phyloP scores from a whole-genome alignment of 169 alveolate species.

The Amoebophrya sp. region DNA sequence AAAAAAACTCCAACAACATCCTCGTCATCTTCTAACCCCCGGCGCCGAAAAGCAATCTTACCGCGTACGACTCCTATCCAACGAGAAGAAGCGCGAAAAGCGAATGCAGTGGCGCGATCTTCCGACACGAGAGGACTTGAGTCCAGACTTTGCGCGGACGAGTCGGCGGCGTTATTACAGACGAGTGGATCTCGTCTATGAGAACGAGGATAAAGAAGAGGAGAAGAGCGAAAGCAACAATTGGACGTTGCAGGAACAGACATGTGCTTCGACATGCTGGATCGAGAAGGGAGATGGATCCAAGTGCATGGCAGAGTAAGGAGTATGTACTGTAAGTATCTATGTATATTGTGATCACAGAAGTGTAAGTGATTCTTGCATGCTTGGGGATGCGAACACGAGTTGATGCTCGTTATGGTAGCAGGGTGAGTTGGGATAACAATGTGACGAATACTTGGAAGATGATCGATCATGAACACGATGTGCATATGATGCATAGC shows the following conservation, averaged over 20 bases:
- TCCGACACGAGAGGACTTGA: constrained; percentile 12
- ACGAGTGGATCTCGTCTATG: background rate
- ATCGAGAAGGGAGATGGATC: background rate
- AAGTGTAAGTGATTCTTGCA: too few relatives aligned
- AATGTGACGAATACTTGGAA: too few relatives aligned
- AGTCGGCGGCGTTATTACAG: background rate
- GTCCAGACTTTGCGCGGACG: background rate
- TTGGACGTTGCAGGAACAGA: background rate
- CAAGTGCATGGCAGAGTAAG: too few relatives aligned
- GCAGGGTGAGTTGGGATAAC: too few relatives aligned
- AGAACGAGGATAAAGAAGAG: background rate
- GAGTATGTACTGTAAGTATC: too few relatives aligned
- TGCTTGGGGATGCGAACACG: too few relatives aligned
- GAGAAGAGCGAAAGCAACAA: background rate
- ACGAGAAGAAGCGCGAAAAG: background rate
- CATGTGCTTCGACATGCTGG: background rate
- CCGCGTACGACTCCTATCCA: background rate
- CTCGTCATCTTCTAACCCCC: too few relatives aligned
- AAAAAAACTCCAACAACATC: too few relatives aligned
- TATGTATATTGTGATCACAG: too few relatives aligned
- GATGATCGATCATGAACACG: too few relatives aligned
- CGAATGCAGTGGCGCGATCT: background rate
- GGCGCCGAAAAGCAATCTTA: background rate
- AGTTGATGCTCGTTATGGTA: too few relatives aligned
- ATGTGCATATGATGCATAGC: too few relatives aligned